Conservation (phyloP, 1,139 yeast genomes). For the Diutina scorzettiae region DNA sequence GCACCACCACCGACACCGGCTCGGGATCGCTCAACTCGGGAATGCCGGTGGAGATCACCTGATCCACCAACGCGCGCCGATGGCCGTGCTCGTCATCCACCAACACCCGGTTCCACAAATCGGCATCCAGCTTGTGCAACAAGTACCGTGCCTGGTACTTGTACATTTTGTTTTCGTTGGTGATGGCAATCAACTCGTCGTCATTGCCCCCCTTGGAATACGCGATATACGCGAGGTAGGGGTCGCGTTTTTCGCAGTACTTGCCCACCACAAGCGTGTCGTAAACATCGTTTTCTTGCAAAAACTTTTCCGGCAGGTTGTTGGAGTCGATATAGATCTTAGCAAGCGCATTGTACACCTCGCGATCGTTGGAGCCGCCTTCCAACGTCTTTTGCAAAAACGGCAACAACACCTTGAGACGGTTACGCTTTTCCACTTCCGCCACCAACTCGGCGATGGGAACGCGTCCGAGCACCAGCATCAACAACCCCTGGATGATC, state of each 20-base stretch:
- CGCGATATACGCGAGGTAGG: conserved; percentile 93
- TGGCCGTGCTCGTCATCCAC: conserved; percentile 57
- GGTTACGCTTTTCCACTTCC: conserved; percentile 94
- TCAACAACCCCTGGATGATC: conserved; percentile 69
- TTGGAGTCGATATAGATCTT: conserved; percentile 96
- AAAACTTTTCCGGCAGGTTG: conserved; percentile 93
- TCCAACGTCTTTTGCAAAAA: conserved; percentile 83
- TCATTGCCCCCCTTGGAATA: conserved; percentile 93
- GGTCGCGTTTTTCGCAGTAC: conserved; percentile 98
- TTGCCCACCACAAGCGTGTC: conserved; percentile 92
- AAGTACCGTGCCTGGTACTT: conserved; percentile 96
- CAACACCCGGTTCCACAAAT: conserved; percentile 74
- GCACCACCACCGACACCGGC: conserved; percentile 90
- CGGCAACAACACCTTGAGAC: conserved; percentile 83
- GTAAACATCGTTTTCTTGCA: conserved; percentile 80
- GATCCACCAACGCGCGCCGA: conserved; percentile 86
- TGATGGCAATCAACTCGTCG: conserved; percentile 76
- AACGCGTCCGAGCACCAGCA: conserved; percentile 87
- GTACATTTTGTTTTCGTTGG: conserved; percentile 96
- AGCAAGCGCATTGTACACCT: conserved; percentile 89
- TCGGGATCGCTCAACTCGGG: conserved; percentile 94
- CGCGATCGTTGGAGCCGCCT: conserved; percentile 84
- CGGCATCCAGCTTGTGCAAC: conserved; percentile 71
- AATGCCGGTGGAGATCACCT: conserved; percentile 90
- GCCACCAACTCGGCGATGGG: conserved; percentile 82